Conservation (phyloP, 2,329 filamentous ascomycete genomes). For the Aureobasidium sp. region DNA sequence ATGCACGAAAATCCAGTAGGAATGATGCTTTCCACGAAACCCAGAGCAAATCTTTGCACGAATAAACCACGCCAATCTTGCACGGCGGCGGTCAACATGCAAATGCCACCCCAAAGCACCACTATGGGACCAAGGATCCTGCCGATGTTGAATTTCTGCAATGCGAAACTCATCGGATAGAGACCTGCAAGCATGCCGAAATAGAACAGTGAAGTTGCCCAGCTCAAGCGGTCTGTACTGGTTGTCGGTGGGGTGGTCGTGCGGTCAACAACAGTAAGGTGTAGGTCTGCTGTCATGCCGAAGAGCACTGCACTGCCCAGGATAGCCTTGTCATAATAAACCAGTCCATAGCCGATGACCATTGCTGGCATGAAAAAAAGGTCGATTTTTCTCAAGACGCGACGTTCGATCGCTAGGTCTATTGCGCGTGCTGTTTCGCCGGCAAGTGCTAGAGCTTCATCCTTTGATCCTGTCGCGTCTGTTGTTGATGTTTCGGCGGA, state of each 20-base stretch:
- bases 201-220: conserved; percentile 75
- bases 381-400: conserved; percentile 61
- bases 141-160: conserved; percentile 62
- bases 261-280: conserved; percentile 49
- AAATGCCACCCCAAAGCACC: conserved; percentile 59
- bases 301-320: conserved; percentile 66
- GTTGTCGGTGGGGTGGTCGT: conserved; percentile 48
- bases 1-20: conserved; percentile 53
- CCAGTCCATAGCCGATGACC: conserved; percentile 56
- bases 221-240: conserved; percentile 62
- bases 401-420: conserved; percentile 48
- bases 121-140: conserved; percentile 57
- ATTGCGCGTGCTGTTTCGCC: conserved; percentile 49
- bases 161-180: conserved; percentile 64
- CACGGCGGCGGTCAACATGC: conserved; percentile 62
- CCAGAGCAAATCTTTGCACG: conserved; percentile 49
- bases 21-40: conserved; percentile 50
- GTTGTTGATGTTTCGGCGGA: conserved; percentile 5
- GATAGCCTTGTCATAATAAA: conserved; percentile 68
- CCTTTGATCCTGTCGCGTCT: conserved; percentile 34
- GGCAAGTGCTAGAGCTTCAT: conserved; percentile 53
- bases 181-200: conserved; percentile 70
- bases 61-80: conserved; percentile 57
- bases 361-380: conserved; percentile 61
- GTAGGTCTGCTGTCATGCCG: conserved; percentile 65